Base-by-base conservation (phyloP, 2,329 filamentous ascomycete genomes). In the Apiospora malaysiana region DNA sequence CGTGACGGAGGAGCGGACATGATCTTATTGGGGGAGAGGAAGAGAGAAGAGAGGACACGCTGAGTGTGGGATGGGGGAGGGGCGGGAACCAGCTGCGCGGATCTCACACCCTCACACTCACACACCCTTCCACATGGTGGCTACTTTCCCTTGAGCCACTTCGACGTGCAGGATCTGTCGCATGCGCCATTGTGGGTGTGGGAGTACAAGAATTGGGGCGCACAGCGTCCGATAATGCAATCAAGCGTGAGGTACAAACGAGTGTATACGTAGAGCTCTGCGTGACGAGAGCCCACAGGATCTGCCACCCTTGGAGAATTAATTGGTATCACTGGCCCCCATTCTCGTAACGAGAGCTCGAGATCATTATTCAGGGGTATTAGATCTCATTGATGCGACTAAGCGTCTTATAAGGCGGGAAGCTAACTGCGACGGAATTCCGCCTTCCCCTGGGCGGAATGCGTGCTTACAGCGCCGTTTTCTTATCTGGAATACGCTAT, bases 171-270 rank as follows among this genome's bases (percentile, higher is more conserved):
- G 68, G 68, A 69, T 69, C 68, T 23, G 47, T 56, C 49, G 68
- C 68, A 69, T 56, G 66, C 14, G 66, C 66, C 25, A 21, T 47
- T 21, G 25, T 21, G 46, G 21, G 49, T 25, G 68, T 25, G 46
- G n/a, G 16, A 42, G 46, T 18, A 51, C 40, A 27, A 32, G n/a
- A 42, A 23, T 25, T 7, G 56, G 46, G 68, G 27, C 37, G 18
- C 68, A 69, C 68, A 12, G 23, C 47, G 49, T 69, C 46, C 68
- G 68, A 69, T 69, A 69, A 69, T 69, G 68, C 68, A 69, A 59
- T 59, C n/a, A 42, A 69, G 40, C 68, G 68, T 16, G 43, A 68
- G 10, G 56, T 63, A 37, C 56, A 37, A 37, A 63, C 18, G 32
- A 63, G 18, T 12, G 21, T n/a, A 40, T 40, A 40, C 56, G 18